Base-by-base conservation (phyloP, 305 asterid species). In the Petunia hybrid region DNA sequence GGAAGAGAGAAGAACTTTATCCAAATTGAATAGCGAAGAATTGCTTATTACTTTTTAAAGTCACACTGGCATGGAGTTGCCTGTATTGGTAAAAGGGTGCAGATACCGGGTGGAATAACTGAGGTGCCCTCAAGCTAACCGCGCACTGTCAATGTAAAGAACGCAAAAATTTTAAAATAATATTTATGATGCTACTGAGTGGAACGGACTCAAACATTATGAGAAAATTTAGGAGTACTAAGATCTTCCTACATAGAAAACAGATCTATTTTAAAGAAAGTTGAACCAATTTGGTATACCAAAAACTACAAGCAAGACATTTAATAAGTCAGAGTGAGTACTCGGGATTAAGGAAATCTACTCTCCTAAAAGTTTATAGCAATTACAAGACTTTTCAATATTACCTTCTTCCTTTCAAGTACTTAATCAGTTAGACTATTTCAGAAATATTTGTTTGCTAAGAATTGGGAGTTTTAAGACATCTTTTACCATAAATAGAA, bases 321-420 rank as follows among this genome's bases (percentile, higher is more conserved):
- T 22, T 46, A 45, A 46, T 5, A 45, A 42, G 60, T 22, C 9
- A 70, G 12, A 31, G 42, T 22, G 60, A 69, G 59, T 67, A 67
- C 74, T 67, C 41, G 73, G 7, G 73, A 66, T 66, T 65, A 65
- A 65, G 12, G 73, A 14, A 43, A 65, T 39, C 77, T 46, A 46
- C 61, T 46, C 77, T 46, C 2, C 77, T 46, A 46, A 22, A 71
- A 46, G 35, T 1, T 5, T 71, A 6, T 2, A 31, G 12, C 61
- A 71, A 46, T 46, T 46, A 31, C 31, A 46, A 1, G 43, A 71
- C 61, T 71, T 71, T 14, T 45, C 41, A 42, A 16, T 46, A 42
- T 71, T 10, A 2, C 12, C 40, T 31, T 45, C 59, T 71, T 71
- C 42, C 42, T n/a, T 71, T 46, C 61, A 71, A 71, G 61, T 1